phyloP scores from a whole-genome alignment of 345 rosid genomes.

The Eucalyptus coolabah region DNA sequence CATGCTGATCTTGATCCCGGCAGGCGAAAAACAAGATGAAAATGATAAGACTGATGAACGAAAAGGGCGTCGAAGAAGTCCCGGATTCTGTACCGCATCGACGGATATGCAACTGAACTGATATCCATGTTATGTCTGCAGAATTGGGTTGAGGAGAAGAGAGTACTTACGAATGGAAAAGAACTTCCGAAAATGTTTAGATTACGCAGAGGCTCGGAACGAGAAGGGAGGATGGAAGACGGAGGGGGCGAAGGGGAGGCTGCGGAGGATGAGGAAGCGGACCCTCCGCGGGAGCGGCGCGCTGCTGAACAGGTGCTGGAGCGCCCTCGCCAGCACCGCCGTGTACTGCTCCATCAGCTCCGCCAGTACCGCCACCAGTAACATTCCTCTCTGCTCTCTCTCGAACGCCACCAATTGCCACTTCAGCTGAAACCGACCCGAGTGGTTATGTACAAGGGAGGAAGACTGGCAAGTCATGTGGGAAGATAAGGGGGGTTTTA shows the following conservation, averaged over 20 bases:
- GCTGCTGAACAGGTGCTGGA: constrained; percentile 53
- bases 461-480: not conserved
- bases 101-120: too few species aligned
- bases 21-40: too few species aligned
- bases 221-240: not conserved
- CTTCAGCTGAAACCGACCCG: not conserved
- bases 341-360: constrained; percentile 85
- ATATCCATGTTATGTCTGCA: too few species aligned
- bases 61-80: too few species aligned
- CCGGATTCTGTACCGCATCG: too few species aligned
- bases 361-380: constrained; percentile 50
- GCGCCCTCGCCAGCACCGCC: constrained; percentile 51
- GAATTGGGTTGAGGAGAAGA: not conserved
- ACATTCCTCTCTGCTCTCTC: constrained; percentile 24
- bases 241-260: constrained; percentile 52
- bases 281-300: constrained; percentile 78
- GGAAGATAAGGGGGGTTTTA: not conserved
- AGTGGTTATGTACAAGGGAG: not conserved
- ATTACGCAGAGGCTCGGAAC: not conserved
- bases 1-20: too few species aligned
- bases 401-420: not conserved
- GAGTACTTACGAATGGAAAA: not conserved
- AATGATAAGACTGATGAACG: too few species aligned
- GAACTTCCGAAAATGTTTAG: not conserved
- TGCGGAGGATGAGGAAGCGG: constrained; percentile 60